Base-by-base conservation (phyloP, 805 yeast genomes). In the Groenewaldozyma salmanticensis region DNA sequence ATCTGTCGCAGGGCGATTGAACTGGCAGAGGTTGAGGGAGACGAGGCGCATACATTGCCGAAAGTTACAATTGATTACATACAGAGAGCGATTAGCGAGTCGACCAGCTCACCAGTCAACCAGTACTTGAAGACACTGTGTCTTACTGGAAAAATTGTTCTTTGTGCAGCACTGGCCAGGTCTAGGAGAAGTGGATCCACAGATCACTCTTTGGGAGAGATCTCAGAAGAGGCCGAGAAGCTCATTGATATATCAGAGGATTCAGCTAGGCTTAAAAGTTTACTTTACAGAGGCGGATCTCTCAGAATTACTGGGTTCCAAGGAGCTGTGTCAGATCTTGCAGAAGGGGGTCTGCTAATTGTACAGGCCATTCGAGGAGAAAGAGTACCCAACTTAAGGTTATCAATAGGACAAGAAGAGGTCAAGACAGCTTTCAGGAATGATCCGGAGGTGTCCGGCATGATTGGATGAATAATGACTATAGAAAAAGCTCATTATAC, bases 1-100 rank as follows among this genome's bases (percentile, higher is more conserved):
- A 82, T 92, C 19, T 82, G 96, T 54, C 71, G 88, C 31, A 66
- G 96, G 43, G 96, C 96, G 0, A 81, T 88, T 5, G 96, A 86
- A 55, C 68, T 88, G 22, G 95, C 95, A 0, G 94, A 85, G 53
- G 54, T 61, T 27, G 82, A 79, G 17, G 37, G 34, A 6, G 40
- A 37, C 7, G 53, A 50, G 3, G 45, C 46, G 9, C 43, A 37
- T 3, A 39, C 20, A 1, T 13, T 13, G 29, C 13, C 29, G 29
- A 37, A 37, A 13, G 39, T 87, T 4, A 74, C 74, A 24, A 82
- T 86, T 17, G 66, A 68, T 7, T 94, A 87, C 59, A 77, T 90
- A 16, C 75, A 81, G 58, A 73, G 71, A 49, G 96, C 96, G 0
- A 78, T 85, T 31, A 71, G 74, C 48, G 95, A 85, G 57, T 74